phyloP scores from a whole-genome alignment of 192 early-diverging fungal genomes.

The Coemansia sp. region DNA sequence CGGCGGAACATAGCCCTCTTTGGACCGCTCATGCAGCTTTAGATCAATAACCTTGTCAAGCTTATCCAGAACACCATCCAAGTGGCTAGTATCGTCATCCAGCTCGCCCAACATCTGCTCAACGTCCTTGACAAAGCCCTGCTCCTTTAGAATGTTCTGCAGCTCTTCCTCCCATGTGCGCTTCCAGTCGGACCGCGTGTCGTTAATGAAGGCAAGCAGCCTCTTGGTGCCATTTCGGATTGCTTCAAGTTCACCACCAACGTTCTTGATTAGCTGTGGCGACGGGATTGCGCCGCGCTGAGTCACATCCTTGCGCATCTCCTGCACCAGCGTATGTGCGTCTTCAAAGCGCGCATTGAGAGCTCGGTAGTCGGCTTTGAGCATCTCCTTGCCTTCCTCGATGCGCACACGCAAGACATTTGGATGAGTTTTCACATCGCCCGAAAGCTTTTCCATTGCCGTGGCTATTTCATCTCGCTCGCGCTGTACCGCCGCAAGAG shows the following conservation, averaged over 20 bases:
- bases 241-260: slow-evolving; percentile 55
- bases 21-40: slow-evolving; percentile 54
- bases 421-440: slow-evolving; percentile 44
- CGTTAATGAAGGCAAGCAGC: slow-evolving; percentile 61
- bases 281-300: slow-evolving; percentile 67
- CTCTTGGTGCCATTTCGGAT: slow-evolving; percentile 57
- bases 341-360: slow-evolving; percentile 63
- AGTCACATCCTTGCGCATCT: slow-evolving; percentile 73
- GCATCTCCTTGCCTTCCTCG: slow-evolving; percentile 57
- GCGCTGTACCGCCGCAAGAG: background rate
- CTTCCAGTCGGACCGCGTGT: slow-evolving; percentile 73
- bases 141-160: slow-evolving; percentile 78
- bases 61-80: slow-evolving; percentile 62
- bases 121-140: slow-evolving; percentile 78
- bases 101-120: slow-evolving; percentile 71
- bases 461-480: slow-evolving; percentile 15
- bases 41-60: slow-evolving; percentile 65
- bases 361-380: slow-evolving; percentile 51
- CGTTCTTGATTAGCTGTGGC: slow-evolving; percentile 56
- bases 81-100: slow-evolving; percentile 62
- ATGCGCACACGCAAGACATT: slow-evolving; percentile 53
- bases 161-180: slow-evolving; percentile 84
- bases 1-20: slow-evolving; percentile 23
- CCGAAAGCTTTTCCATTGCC: slow-evolving; percentile 42
- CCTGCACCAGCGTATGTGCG: slow-evolving; percentile 68